Conservation (phyloP, 257 asterid genomes). For the Ballota nigra region DNA sequence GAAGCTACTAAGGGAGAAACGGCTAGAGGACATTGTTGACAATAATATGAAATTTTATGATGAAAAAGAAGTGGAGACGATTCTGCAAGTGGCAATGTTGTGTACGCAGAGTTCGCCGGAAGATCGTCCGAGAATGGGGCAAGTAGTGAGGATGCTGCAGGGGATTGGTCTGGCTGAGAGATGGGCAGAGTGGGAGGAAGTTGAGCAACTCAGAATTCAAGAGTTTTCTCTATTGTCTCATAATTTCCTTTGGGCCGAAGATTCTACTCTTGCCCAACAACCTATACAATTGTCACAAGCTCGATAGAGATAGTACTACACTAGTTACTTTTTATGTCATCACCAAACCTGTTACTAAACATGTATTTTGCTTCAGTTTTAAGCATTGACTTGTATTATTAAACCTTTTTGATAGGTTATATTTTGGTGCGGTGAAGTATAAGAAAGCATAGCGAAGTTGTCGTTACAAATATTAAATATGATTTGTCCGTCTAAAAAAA, state of each 20-base stretch:
- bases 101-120: constrained; percentile 82
- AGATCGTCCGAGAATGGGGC: constrained; percentile 77
- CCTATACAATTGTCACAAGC: constrained; percentile 86
- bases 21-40: constrained; percentile 68
- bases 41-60: constrained; percentile 47
- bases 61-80: constrained; percentile 56
- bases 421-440: not conserved
- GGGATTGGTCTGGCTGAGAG: constrained; percentile 77
- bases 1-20: constrained; percentile 65
- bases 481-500: not conserved
- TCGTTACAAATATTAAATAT: no score
- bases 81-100: constrained; percentile 81
- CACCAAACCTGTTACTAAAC: not conserved
- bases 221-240: constrained; percentile 52
- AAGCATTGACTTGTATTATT: not conserved
- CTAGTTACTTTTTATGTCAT: not conserved
- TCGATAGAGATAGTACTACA: constrained; percentile 48
- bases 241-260: constrained; percentile 71
- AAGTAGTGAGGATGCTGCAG: constrained; percentile 72
- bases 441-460: not conserved
- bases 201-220: constrained; percentile 53
- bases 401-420: not conserved
- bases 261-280: constrained; percentile 71
- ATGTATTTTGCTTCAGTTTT: not conserved
- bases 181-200: constrained; percentile 96